Evolutionary conservation across 1,284 basidiomycete species (phyloP), one percentile per base, ranked within the genome.

Genomic region (Melampsora americana): DNA sequence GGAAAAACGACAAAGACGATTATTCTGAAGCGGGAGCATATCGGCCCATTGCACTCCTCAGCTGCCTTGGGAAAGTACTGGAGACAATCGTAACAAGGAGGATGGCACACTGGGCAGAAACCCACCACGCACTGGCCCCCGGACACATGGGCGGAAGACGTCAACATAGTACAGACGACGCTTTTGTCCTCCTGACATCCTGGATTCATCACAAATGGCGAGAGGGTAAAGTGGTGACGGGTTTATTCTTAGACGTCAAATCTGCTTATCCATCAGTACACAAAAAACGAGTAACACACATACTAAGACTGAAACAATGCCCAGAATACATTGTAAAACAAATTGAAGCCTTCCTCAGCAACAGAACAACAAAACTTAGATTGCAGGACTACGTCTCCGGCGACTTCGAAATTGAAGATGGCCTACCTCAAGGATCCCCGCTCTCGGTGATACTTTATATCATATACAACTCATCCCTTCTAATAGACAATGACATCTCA

Each of bases 351-450:
- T 70, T 61, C 39, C 42, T 70, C 28, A 20, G 26, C 6, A 39
- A 46, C 28, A 14, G 69, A 23, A 42, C 59, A n/a, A n/a, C n/a
- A n/a, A n/a, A n/a, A n/a, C n/a, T n/a, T n/a, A n/a, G n/a, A n/a
- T n/a, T n/a, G n/a, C 11, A 70, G 56, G 35, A 60, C 9, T 70
- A 32, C 26, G 26, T 23, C 4, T 61, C 69, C 7, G 20, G 23
- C 12, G 11, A 6, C 20, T 70, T 70, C 44, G 2, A n/a, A n/a
- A 42, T 70, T 6, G n/a, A 35, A 2, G 39, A 30, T 6, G 69
- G 69, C 2, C 69, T 61, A 1, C 69, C 69, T 20, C 69, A 70
- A 23, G 69, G 59, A 2, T 70, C 53, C 28, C 69, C 69, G 5
- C 39, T 61, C 1, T 70, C 69, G 2, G 56, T 61, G 9, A 70